Percentiles rank a stretch among this genome's conserved stretches.
Evolutionary conservation across 129 eudicot genomes (phyloP).

Genomic region (Chrysanthemum makinoi): DNA sequence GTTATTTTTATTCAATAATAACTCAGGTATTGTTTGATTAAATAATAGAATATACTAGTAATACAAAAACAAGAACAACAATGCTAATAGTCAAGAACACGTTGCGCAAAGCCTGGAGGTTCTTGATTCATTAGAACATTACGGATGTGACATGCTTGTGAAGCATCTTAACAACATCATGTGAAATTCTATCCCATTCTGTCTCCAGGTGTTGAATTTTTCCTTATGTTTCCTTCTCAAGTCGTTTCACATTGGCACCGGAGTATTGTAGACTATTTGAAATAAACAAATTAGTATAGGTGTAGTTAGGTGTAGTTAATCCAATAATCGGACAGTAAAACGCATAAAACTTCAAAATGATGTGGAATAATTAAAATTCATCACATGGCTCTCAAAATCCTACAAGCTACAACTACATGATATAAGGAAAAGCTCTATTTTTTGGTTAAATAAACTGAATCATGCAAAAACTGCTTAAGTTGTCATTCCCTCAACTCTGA

Average conservation of each 20-base stretch:
- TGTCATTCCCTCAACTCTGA: not conserved
- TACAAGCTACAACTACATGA: not conserved
- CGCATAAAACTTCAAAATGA: not conserved
- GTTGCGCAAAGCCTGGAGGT: not conserved
- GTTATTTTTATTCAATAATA: not conserved
- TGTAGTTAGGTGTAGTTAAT: not conserved
- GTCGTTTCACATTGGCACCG: conserved; percentile 80
- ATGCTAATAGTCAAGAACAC: not conserved
- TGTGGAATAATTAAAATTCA: not conserved
- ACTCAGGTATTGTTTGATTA: not conserved
- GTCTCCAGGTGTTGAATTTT: conserved; percentile 58
- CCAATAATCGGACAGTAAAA: not conserved
- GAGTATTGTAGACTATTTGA: conserved; percentile 72
- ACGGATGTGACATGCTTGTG: conserved; percentile 63
- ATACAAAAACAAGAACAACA: not conserved
- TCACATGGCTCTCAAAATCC: not conserved
- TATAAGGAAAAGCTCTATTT: not conserved
- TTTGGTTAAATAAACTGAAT: not conserved
- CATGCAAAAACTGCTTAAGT: not conserved
- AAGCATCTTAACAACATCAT: conserved; percentile 69
- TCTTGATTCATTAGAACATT: conserved; percentile 32
- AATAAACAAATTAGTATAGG: not conserved
- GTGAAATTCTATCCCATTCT: conserved; percentile 58
- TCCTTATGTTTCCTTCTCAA: conserved; percentile 63
- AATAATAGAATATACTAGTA: conserved; percentile 11